Percentiles rank a stretch among this genome's conserved stretches.
phyloP scores from a whole-genome alignment of 371 early-diverging fungal genomes.

The Chytridium lagenaria region DNA sequence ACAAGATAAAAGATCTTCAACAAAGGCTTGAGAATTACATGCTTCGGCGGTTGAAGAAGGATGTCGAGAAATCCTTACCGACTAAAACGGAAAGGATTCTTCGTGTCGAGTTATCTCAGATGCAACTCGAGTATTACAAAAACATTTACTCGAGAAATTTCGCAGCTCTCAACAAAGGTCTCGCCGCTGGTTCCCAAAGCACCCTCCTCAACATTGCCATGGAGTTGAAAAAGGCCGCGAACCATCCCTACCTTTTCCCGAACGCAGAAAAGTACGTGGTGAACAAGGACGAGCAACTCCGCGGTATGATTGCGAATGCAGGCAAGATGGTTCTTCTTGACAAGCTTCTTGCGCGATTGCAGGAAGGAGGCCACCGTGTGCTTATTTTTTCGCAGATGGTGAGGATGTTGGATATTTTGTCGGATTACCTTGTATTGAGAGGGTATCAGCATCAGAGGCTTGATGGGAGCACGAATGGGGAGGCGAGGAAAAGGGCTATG shows the following conservation, averaged over 20 bases:
- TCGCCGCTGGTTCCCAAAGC: conserved; percentile 82
- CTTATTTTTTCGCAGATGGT: conserved; percentile 95
- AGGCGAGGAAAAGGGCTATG: conserved; percentile 94
- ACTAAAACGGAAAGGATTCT: conserved; percentile 93
- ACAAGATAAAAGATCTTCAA: conserved; percentile 87
- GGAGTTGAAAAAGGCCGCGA: conserved; percentile 98
- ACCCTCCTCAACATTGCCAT: conserved; percentile 94
- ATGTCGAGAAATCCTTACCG: conserved; percentile 96
- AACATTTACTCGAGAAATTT: conserved; percentile 93
- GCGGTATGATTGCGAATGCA: conserved; percentile 78
- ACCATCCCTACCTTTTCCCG: conserved; percentile 96
- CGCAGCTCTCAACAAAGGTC: conserved; percentile 78
- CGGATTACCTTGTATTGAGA: conserved; percentile 48
- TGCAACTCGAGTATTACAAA: conserved; percentile 93
- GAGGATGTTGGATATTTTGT: conserved; percentile 53
- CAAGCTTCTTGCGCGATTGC: conserved; percentile 80
- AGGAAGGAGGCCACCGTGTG: conserved; percentile 86
- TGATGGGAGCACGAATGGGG: conserved; percentile 94
- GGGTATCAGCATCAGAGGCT: conserved; percentile 90
- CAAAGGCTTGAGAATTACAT: conserved; percentile 83
- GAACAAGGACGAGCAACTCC: conserved; percentile 68
- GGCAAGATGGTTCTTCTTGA: conserved; percentile 93
- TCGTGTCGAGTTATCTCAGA: conserved; percentile 88
- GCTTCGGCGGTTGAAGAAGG: conserved; percentile 95
- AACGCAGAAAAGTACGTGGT: conserved; percentile 32